These are phyloP conservation scores for Onygenales sp. DNA, from an alignment of 2,329 filamentous ascomycete species.

Conservation along the genomic window DNA sequence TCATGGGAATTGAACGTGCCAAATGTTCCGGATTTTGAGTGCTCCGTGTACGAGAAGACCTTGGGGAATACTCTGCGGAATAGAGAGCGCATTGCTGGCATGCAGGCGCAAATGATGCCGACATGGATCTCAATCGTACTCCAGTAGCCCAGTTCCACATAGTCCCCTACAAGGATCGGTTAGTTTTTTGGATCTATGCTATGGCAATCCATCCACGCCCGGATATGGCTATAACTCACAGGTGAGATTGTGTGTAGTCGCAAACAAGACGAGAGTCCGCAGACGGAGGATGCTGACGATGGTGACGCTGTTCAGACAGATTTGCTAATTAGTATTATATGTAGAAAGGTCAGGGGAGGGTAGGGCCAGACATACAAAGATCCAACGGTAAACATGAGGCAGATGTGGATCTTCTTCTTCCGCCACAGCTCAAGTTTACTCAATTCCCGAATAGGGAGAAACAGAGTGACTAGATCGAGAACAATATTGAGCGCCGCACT, in stretches of 20 bases:
- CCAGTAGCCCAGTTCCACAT: conserved; percentile 15
- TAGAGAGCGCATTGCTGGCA: conserved; percentile 21
- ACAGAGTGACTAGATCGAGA: conserved; percentile 7
- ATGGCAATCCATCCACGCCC: neutral
- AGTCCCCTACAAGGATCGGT: neutral
- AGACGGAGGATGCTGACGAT: conserved; percentile 36
- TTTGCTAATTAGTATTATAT: neutral
- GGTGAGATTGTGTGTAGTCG: conserved; percentile 3
- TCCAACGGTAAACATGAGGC: conserved; percentile 9
- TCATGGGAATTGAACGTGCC: neutral
- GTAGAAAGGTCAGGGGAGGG: neutral
- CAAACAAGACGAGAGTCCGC: conserved; percentile 3
- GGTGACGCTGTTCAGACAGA: conserved; percentile 21
- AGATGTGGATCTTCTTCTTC: conserved; percentile 8
- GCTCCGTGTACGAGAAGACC: neutral
- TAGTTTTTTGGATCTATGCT: neutral
- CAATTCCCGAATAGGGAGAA: conserved; percentile 8
- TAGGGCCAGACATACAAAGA: conserved; percentile 7
- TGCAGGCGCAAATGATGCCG: conserved; percentile 29
- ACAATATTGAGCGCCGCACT: conserved; percentile 9
- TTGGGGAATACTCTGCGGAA: conserved; percentile 10
- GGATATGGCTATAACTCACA: conserved; percentile 4
- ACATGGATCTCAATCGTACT: conserved; percentile 26
- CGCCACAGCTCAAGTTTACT: conserved; percentile 5
- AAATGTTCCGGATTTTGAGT: conserved; percentile 1